phyloP scores from a whole-genome alignment of 2,329 filamentous ascomycete genomes.

The Sporothrix inflata region DNA sequence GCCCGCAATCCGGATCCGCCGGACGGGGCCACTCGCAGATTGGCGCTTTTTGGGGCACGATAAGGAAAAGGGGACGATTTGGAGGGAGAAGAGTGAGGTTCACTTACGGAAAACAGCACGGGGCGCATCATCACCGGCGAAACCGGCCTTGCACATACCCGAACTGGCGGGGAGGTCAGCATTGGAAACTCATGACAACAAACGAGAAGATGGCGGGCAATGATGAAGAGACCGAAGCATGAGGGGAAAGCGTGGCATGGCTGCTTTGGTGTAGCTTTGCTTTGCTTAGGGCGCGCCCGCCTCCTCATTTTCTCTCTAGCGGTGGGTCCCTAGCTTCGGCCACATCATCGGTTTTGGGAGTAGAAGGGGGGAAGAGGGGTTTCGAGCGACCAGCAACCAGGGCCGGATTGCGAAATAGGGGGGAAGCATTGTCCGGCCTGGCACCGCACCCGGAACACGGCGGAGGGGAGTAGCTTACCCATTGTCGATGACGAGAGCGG shows the following conservation, averaged over 20 bases:
- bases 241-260: neutral
- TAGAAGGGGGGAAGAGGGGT: conserved; percentile 21
- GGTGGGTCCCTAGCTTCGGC: conserved; percentile 30
- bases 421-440: neutral
- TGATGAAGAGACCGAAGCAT: neutral
- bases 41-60: neutral
- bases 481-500: conserved; percentile 99
- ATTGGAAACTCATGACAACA: neutral
- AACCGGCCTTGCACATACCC: conserved; percentile 99
- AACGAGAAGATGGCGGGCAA: neutral
- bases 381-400: conserved; percentile 11
- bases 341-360: conserved; percentile 31
- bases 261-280: neutral
- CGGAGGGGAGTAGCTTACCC: conserved; percentile 70
- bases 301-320: conserved; percentile 25
- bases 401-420: neutral
- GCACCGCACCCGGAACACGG: conserved; percentile 5
- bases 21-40: neutral
- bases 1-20: neutral
- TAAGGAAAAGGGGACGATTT: neutral
- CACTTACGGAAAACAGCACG: conserved; percentile 99
- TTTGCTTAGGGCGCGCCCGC: neutral
- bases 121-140: conserved; percentile 99
- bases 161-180: conserved; percentile 70
- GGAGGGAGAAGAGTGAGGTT: neutral